These are phyloP conservation scores for Dendrocalamus sinicus DNA, from an alignment of 176 grass and related monocot species.

Conservation along the genomic window DNA sequence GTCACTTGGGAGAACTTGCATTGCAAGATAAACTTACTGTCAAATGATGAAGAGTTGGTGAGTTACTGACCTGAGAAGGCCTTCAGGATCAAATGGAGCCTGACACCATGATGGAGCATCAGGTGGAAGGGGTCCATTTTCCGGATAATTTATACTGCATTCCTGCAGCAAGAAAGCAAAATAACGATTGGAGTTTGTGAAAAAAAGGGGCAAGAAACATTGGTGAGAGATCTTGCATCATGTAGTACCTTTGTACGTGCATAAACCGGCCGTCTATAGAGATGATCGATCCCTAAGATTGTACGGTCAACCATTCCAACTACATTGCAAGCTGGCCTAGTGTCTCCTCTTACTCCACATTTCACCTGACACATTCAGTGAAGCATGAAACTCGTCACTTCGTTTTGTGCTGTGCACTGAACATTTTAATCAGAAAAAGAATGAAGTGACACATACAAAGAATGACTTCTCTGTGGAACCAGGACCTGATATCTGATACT, in stretches of 20 bases:
- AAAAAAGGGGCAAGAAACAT: neutral
- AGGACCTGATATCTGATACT: conserved; percentile 39
- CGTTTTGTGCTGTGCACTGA: neutral
- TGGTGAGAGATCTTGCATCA: neutral
- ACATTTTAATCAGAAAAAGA: conserved; percentile 5
- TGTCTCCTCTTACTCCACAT: conserved; percentile 74
- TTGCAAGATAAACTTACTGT: neutral
- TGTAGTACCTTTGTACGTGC: conserved; percentile 44
- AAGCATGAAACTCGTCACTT: neutral
- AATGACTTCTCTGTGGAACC: conserved; percentile 34
- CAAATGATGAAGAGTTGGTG: conserved; percentile 5
- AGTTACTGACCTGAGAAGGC: conserved; percentile 57
- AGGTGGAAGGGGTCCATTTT: conserved; percentile 49
- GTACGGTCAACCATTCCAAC: conserved; percentile 65
- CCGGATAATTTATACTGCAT: conserved; percentile 47
- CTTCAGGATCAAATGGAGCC: conserved; percentile 74
- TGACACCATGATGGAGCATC: conserved; percentile 67
- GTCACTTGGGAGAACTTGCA: conserved; percentile 17
- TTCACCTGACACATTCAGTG: conserved; percentile 46
- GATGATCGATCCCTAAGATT: conserved; percentile 61
- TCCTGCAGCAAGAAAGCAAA: conserved; percentile 20
- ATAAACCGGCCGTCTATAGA: conserved; percentile 62
- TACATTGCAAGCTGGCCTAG: conserved; percentile 64
- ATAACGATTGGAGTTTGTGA: neutral
- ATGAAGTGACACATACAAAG: conserved; percentile 22